Percentiles rank a stretch among this genome's conserved stretches.
These are phyloP conservation scores for Sanghuangporus baumii DNA, from an alignment of 1,284 basidiomycete genomes.

Conservation along the genomic window DNA sequence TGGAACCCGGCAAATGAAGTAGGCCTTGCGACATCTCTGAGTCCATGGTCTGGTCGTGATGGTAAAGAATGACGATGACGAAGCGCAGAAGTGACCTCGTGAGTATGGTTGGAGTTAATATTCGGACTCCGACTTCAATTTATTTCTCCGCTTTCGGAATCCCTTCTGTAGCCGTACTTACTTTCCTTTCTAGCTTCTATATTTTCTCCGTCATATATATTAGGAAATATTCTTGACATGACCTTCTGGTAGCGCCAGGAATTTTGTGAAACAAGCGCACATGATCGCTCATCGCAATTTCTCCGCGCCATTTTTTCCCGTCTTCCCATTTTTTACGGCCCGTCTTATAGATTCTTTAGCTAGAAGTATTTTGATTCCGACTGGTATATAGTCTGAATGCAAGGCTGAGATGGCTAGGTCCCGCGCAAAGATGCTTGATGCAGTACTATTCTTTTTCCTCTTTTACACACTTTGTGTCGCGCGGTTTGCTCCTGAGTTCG, in stretches of 20 bases:
- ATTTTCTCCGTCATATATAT: neutral
- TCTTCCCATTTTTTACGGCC: neutral
- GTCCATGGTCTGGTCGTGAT: neutral
- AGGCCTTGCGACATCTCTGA: conserved; percentile 1
- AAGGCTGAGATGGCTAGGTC: no score
- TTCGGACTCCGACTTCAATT: neutral
- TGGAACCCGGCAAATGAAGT: conserved; percentile 9
- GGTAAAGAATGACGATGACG: neutral
- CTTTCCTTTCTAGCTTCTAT: neutral
- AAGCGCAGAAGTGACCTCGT: neutral
- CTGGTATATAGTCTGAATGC: neutral
- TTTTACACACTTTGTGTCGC: neutral
- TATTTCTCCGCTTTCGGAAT: neutral
- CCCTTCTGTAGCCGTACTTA: neutral
- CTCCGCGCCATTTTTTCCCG: neutral
- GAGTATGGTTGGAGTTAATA: neutral
- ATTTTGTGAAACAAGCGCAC: neutral
- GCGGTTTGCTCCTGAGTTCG: neutral
- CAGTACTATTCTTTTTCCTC: neutral
- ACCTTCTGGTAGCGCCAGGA: neutral
- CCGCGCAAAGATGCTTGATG: neutral
- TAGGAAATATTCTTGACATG: neutral
- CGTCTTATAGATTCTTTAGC: neutral
- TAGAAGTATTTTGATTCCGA: neutral
- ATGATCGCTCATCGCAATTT: neutral